phyloP scores from a whole-genome alignment of 129 eudicot species.

The Lactuca sativa region DNA sequence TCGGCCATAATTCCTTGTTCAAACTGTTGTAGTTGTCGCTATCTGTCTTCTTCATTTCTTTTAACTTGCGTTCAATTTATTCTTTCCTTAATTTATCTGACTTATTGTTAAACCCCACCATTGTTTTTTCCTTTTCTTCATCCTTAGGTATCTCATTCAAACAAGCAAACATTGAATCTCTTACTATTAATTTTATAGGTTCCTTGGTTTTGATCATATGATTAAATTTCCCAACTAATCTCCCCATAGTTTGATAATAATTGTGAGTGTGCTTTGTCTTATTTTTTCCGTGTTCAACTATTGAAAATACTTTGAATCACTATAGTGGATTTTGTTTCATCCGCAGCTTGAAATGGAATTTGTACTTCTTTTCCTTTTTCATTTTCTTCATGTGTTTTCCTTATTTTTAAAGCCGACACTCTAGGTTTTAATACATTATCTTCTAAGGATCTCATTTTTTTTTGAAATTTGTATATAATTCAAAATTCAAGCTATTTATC shows the following conservation, averaged over 20 bases:
- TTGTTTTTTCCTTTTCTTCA: conserved; percentile 26
- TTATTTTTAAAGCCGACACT: conserved; percentile 11
- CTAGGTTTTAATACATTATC: conserved; percentile 26
- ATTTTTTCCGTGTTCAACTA: conserved; percentile 7
- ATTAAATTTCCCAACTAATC: conserved; percentile 26
- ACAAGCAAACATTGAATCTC: no score
- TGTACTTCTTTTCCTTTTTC: conserved; percentile 38
- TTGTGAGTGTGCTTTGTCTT: conserved; percentile 15
- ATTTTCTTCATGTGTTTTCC: conserved; percentile 43
- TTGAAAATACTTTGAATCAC: neutral
- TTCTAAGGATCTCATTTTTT: conserved; percentile 45
- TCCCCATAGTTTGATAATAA: conserved; percentile 11
- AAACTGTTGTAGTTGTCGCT: neutral
- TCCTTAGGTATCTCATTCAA: neutral
- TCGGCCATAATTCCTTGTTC: neutral
- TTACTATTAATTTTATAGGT: neutral
- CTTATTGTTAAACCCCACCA: no score
- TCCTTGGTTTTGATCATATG: conserved; percentile 13
- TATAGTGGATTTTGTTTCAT: conserved; percentile 27
- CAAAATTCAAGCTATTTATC: neutral
- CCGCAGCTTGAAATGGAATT: conserved; percentile 37
- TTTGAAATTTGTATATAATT: conserved; percentile 43
- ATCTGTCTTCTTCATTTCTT: conserved; percentile 47
- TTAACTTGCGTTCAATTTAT: conserved; percentile 50
- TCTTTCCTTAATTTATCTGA: conserved; percentile 18